Evolutionary conservation across 73 alveolate genomes (phyloP).

Genomic region (Paramecium octaurelia): DNA sequence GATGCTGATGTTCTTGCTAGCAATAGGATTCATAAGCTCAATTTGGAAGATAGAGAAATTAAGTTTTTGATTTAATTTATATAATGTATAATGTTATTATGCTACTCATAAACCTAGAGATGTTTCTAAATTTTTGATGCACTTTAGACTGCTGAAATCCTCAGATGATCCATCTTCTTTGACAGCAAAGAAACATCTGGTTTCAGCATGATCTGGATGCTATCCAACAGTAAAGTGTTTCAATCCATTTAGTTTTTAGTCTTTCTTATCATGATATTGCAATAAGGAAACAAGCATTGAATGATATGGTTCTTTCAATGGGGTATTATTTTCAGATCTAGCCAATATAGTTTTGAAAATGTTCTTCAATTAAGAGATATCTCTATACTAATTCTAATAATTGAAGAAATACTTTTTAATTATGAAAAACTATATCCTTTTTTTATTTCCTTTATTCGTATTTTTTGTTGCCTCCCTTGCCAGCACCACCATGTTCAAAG

Average conservation of each 20-base stretch:
- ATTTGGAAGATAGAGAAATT: conserved; percentile 55
- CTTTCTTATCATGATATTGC: conserved; percentile 71
- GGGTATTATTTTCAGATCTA: conserved; percentile 69
- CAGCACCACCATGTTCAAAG: conserved; percentile 62
- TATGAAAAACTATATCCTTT: conserved; percentile 61
- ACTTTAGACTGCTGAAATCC: conserved; percentile 80
- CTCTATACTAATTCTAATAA: conserved; percentile 69
- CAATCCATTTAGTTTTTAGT: conserved; percentile 68
- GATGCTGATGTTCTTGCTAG: conserved; percentile 1
- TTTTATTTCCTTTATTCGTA: conserved; percentile 60
- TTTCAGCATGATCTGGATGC: conserved; percentile 80
- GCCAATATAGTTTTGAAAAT: conserved; percentile 59
- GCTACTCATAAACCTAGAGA: conserved; percentile 24
- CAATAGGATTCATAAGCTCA: conserved; percentile 46
- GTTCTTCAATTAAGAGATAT: conserved; percentile 72
- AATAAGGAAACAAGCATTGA: conserved; percentile 76
- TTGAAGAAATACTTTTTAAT: conserved; percentile 48
- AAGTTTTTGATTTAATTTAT: neutral
- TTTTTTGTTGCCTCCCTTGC: conserved; percentile 59
- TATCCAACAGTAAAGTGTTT: conserved; percentile 79
- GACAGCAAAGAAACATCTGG: conserved; percentile 88
- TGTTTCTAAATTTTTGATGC: conserved; percentile 62
- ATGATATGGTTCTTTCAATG: conserved; percentile 79
- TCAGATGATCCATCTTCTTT: conserved; percentile 81
- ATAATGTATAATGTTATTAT: neutral